Evolutionary conservation across 2,329 filamentous ascomycete species (phyloP).

Genomic region (Intubia oerlemansii): DNA sequence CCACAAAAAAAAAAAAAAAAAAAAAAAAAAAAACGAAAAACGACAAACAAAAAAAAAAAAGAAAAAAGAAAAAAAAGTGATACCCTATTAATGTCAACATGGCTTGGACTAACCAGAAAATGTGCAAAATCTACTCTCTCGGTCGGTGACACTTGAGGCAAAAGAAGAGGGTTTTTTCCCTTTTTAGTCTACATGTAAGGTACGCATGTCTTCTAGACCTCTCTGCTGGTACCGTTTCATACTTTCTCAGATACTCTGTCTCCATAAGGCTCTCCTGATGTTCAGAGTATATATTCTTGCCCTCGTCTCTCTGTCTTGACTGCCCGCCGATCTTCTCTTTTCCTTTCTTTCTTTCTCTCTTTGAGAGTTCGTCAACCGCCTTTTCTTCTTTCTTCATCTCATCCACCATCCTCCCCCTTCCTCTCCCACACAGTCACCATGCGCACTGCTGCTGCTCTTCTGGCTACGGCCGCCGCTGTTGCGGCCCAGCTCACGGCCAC

Average conservation of each 20-base stretch:
- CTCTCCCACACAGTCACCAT: not conserved
- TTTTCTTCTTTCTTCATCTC: not conserved
- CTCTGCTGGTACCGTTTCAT: not conserved
- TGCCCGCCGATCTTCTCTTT: conserved; percentile 1
- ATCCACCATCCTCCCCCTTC: not conserved
- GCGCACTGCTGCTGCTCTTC: conserved; percentile 3
- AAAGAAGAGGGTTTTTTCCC: too few species aligned
- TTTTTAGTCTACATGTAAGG: not conserved
- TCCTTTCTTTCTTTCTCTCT: not conserved
- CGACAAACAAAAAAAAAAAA: not conserved
- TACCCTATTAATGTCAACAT: not conserved
- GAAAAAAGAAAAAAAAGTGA: too few species aligned
- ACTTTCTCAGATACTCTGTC: too few species aligned
- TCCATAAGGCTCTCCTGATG: not conserved
- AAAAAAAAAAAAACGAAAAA: not conserved
- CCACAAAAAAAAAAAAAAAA: not conserved
- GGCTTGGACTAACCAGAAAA: not conserved
- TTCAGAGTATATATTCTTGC: not conserved
- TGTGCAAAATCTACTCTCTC: not conserved
- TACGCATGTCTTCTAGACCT: not conserved
- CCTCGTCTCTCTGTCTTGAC: conserved; percentile 1
- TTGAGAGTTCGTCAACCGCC: not conserved
- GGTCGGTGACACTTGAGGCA: not conserved
- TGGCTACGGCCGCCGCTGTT: conserved; percentile 6
- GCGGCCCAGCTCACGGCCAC: conserved; percentile 26